A percentile compares a stretch with the other conserved stretches of the same genome.
phyloP scores from a whole-genome alignment of 176 grass and related monocot species.

The Carex pumila region DNA sequence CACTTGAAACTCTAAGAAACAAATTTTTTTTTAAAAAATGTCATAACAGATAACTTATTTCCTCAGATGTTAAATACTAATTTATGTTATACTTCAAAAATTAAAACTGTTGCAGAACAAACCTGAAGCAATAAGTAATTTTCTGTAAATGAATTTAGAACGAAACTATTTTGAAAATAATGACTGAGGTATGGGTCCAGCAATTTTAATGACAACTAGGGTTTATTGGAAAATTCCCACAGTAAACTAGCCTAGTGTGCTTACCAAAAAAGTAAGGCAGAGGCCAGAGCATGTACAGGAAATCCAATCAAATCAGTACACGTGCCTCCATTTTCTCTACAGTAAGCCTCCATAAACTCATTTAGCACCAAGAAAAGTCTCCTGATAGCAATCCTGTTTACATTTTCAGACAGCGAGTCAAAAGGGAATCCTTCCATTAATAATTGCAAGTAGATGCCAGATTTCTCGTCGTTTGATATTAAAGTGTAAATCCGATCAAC shows the following conservation, averaged over 20 bases:
- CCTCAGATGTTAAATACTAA: neutral
- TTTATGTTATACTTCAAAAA: neutral
- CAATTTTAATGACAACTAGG: neutral
- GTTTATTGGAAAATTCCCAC: neutral
- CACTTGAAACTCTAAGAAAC: neutral
- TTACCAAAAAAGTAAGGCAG: conserved; percentile 65
- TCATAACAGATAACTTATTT: neutral
- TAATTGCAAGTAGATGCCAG: conserved; percentile 45
- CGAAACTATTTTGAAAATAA: neutral
- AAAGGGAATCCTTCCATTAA: conserved; percentile 90
- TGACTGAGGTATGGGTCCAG: neutral
- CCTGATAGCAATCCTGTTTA: conserved; percentile 43
- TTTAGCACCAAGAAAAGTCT: conserved; percentile 50
- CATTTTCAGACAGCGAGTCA: conserved; percentile 52
- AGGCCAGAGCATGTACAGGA: conserved; percentile 76
- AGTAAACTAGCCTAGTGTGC: neutral
- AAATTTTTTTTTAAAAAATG: neutral
- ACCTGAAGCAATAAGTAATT: neutral
- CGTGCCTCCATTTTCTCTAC: conserved; percentile 30
- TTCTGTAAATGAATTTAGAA: neutral
- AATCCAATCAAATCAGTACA: conserved; percentile 33
- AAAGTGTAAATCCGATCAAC: conserved; percentile 58
- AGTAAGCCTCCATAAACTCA: conserved; percentile 52
- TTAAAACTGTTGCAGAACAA: neutral
- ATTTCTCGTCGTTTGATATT: conserved; percentile 39